These are phyloP conservation scores for Aspergillus vadensis DNA, from an alignment of 2,329 filamentous ascomycete species.

Conservation along the genomic window DNA sequence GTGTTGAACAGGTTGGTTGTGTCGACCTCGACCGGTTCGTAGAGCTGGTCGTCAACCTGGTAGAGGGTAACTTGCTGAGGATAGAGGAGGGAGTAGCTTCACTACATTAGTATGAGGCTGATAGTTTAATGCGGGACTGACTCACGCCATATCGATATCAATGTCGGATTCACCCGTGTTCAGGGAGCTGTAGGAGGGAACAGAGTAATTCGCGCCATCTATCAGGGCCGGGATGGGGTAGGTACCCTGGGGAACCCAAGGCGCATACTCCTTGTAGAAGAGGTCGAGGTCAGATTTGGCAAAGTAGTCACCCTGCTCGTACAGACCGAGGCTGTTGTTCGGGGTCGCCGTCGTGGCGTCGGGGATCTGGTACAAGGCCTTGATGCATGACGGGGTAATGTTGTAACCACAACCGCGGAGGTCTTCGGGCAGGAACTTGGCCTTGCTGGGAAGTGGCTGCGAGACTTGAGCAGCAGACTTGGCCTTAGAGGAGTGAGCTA, in stretches of 20 bases:
- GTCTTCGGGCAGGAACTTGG: constrained; percentile 25
- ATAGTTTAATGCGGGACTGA: not conserved
- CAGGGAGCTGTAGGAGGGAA: constrained; percentile 35
- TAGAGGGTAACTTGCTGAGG: constrained; percentile 56
- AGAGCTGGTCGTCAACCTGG: constrained; percentile 52
- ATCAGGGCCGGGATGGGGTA: constrained; percentile 52
- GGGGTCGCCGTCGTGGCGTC: constrained; percentile 39
- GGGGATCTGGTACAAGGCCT: constrained; percentile 52
- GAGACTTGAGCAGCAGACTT: not conserved
- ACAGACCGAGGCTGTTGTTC: constrained; percentile 56
- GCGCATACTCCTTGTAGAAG: constrained; percentile 51
- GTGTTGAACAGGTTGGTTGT: constrained; percentile 46
- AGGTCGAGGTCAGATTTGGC: constrained; percentile 52
- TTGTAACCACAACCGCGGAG: constrained; percentile 53
- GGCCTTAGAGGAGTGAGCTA: constrained; percentile 15
- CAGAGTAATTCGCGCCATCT: constrained; percentile 48
- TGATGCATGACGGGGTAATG: constrained; percentile 61
- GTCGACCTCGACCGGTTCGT: constrained; percentile 37
- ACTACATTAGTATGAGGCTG: not conserved
- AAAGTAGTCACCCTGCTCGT: constrained; percentile 58
- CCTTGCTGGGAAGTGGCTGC: not conserved
- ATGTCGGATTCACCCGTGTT: constrained; percentile 54
- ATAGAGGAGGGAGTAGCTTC: constrained; percentile 47
- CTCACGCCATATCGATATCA: constrained; percentile 58
- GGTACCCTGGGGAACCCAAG: constrained; percentile 44